Percentiles rank a stretch among this genome's conserved stretches.
These are phyloP conservation scores for Ogataea degrootiae DNA, from an alignment of 805 yeast genomes.

Conservation along the genomic window DNA sequence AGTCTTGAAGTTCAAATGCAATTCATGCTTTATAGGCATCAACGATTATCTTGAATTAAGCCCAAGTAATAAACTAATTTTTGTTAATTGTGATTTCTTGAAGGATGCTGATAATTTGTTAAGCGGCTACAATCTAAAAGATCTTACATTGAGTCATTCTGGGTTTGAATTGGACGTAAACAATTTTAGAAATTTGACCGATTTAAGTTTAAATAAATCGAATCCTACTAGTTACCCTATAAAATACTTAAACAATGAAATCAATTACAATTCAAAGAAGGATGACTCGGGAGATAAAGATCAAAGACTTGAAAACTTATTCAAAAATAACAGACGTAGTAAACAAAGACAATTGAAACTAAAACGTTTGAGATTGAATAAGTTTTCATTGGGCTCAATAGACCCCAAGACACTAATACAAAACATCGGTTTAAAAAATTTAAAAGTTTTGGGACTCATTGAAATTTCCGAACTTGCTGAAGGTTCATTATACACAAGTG, in stretches of 20 bases:
- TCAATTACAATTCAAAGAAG: constrained; percentile 4
- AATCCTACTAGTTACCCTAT: constrained; percentile 10
- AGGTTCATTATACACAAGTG: neutral
- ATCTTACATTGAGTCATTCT: constrained; percentile 4
- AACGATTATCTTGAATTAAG: constrained; percentile 5
- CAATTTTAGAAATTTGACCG: constrained; percentile 7
- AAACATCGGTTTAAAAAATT: constrained; percentile 10
- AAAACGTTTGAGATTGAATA: constrained; percentile 13
- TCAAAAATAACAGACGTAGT: neutral
- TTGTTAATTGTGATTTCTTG: constrained; percentile 13
- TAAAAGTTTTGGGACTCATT: constrained; percentile 15
- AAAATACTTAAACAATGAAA: constrained; percentile 4
- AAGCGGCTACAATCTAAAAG: constrained; percentile 1
- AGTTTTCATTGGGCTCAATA: constrained; percentile 8
- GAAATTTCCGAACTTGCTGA: constrained; percentile 13
- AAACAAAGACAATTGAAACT: constrained; percentile 6
- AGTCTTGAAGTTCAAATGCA: constrained; percentile 15
- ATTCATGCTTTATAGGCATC: constrained; percentile 17
- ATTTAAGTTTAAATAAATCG: constrained; percentile 9
- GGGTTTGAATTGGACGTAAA: constrained; percentile 1
- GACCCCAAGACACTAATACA: constrained; percentile 11
- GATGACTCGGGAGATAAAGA: constrained; percentile 3
- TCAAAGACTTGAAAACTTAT: constrained; percentile 3
- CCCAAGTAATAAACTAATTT: constrained; percentile 6
- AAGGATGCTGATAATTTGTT: neutral